A percentile compares a stretch with the other conserved stretches of the same genome.
phyloP scores from a whole-genome alignment of 2,329 filamentous ascomycete genomes.

The Polychaeton citri region DNA sequence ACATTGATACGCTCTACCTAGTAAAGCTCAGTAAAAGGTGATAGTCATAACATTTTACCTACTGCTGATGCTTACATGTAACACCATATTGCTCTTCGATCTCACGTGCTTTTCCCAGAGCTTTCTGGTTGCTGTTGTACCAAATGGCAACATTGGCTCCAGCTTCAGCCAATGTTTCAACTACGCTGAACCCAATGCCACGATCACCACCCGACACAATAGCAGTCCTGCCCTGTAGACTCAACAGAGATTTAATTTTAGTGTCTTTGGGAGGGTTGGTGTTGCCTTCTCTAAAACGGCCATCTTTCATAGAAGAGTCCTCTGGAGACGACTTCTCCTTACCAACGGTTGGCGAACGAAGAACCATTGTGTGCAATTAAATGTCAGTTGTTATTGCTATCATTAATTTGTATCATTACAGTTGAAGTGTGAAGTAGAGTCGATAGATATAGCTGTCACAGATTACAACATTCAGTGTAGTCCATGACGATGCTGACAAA shows the following conservation, averaged over 20 bases:
- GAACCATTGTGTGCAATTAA: not conserved
- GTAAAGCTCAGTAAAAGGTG: not conserved
- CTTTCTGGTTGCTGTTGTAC: slow-evolving; percentile 27
- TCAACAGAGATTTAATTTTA: slow-evolving; percentile 17
- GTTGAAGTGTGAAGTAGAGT: too few species aligned
- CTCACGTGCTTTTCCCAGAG: slow-evolving; percentile 17
- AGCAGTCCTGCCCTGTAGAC: slow-evolving; percentile 21
- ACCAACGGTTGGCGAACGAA: not conserved
- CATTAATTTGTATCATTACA: too few species aligned
- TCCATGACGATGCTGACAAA: too few species aligned
- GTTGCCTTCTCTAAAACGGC: slow-evolving; percentile 23
- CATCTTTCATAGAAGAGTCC: slow-evolving; percentile 22
- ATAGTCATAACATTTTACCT: not conserved
- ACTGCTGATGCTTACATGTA: slow-evolving; percentile 13
- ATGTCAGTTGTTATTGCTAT: too few species aligned
- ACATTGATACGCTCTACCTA: slow-evolving; percentile 38
- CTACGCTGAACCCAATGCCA: slow-evolving; percentile 22
- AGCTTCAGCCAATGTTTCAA: slow-evolving; percentile 23
- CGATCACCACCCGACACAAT: slow-evolving; percentile 23
- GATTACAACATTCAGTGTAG: too few species aligned
- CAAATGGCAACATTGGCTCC: slow-evolving; percentile 33
- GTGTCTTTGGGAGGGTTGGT: slow-evolving; percentile 17
- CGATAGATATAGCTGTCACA: too few species aligned
- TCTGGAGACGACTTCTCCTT: slow-evolving; percentile 9
- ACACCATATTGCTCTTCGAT: slow-evolving; percentile 21